Evolutionary conservation across 2,329 filamentous ascomycete species (phyloP), one percentile per base, ranked within the genome.

Genomic region (Plenodomus tracheiphilus): DNA sequence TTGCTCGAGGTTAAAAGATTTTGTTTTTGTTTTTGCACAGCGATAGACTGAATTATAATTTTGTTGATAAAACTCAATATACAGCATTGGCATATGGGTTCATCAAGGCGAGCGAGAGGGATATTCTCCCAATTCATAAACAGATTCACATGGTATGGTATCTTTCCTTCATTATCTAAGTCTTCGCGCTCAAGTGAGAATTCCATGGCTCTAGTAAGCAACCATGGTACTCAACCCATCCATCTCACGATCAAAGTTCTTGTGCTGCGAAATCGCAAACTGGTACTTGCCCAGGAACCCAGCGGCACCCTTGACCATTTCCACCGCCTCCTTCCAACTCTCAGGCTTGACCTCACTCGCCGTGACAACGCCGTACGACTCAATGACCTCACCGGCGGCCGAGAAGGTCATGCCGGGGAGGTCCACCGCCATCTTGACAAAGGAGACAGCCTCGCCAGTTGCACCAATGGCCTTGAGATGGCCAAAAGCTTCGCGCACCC

Each of bases 381-480:
- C 85, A 0, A 83, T 75, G 0, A 85, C 81, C 16, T 80, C 74
- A 1, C 66, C 70, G 0, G 79, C 81, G 15, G 68, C 63, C 1
- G 79, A 78, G 59, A 82, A 79, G 4, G 73, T 50, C 58, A 84
- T 72, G 4, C 76, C 77, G 1, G 78, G 74, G 4, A 80, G 66
- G 22, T 72, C 71, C 41, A 71, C 61, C 46, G 75, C 66, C 72
- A 78, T 71, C 41, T 77, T 71, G 21, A 93, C 77, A 35, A 93
- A 75, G 2, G 82, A 76, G 0, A 89, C 82, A 0, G 79, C 89
- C 65, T 91, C 88, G 0, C 87, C 89, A 0, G 86, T 87, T 0
- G 86, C 90, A 2, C 84, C 89, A 19, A 94, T 87, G 2, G 88
- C 77, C 77, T 94, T 94, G 42, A 91, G 78, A 55, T 94, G 89